Evolutionary conservation across 1,284 basidiomycete species (phyloP).

Genomic region (Microbotryum saponariae): DNA sequence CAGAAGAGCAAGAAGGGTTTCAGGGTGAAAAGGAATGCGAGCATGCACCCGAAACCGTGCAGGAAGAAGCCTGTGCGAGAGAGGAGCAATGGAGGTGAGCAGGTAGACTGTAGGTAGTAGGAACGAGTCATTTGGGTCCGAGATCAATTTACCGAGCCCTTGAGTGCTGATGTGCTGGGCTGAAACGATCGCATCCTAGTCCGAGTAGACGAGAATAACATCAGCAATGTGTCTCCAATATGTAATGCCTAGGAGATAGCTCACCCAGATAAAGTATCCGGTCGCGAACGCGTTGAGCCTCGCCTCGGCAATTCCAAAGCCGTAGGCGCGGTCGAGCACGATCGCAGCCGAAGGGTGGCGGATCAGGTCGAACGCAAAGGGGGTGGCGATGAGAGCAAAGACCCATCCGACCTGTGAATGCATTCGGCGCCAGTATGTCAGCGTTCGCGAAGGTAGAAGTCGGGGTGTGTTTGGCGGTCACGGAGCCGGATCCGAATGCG

Average conservation of each 20-base stretch:
- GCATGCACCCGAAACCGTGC: conserved; percentile 39
- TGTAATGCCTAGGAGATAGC: conserved; percentile 29
- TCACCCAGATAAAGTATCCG: conserved; percentile 31
- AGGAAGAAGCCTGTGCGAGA: conserved; percentile 41
- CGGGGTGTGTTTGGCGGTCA: not conserved
- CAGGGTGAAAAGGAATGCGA: conserved; percentile 36
- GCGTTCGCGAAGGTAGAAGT: not conserved
- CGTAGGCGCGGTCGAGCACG: conserved; percentile 20
- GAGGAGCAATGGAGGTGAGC: conserved; percentile 8
- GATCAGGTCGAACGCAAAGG: conserved; percentile 18
- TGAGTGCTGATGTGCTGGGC: conserved; percentile 32
- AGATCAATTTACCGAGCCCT: conserved; percentile 30
- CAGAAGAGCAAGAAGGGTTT: conserved; percentile 42
- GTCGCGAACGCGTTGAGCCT: conserved; percentile 23
- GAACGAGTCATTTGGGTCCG: not conserved
- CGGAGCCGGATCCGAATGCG: not conserved
- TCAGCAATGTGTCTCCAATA: conserved; percentile 7
- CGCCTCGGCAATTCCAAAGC: conserved; percentile 17
- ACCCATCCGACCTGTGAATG: conserved; percentile 37
- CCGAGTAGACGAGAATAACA: conserved; percentile 26
- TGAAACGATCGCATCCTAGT: conserved; percentile 40
- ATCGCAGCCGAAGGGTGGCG: conserved; percentile 16
- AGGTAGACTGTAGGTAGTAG: no score
- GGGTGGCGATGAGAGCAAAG: conserved; percentile 25
- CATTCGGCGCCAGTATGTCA: conserved; percentile 11